Percentiles rank a stretch among this genome's conserved stretches.
phyloP scores from a whole-genome alignment of 805 yeast species.

The Kockiozyma suomiensis region DNA sequence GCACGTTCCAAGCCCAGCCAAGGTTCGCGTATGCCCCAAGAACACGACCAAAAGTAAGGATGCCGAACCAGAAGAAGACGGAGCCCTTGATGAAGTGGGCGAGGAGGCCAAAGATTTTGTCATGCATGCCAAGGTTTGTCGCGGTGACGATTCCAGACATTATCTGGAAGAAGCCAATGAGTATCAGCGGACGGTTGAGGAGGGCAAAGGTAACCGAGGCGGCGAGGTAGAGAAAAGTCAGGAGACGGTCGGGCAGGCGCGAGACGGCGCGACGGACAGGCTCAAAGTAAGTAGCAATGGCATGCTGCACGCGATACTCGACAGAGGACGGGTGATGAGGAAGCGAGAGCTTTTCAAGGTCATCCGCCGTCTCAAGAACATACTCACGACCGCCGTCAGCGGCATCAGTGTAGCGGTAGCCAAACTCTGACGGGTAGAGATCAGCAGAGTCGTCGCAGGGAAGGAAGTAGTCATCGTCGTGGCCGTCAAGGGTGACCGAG shows the following conservation, averaged over 20 bases:
- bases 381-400: constrained; percentile 38
- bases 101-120: constrained; percentile 70
- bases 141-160: constrained; percentile 66
- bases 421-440: constrained; percentile 16
- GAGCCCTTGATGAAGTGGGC: constrained; percentile 98
- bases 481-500: constrained; percentile 23
- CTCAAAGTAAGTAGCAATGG: constrained; percentile 18
- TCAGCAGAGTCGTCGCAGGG: neutral
- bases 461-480: constrained; percentile 5
- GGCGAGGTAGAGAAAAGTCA: constrained; percentile 37
- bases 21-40: constrained; percentile 73
- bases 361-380: constrained; percentile 25
- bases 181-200: constrained; percentile 66
- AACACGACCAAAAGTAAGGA: constrained; percentile 80
- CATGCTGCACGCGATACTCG: constrained; percentile 29
- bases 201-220: constrained; percentile 51
- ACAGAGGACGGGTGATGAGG: constrained; percentile 24
- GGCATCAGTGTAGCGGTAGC: constrained; percentile 40
- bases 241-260: constrained; percentile 34
- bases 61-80: constrained; percentile 75
- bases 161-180: constrained; percentile 60
- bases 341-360: constrained; percentile 21
- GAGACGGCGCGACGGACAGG: constrained; percentile 25
- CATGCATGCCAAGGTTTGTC: constrained; percentile 67
- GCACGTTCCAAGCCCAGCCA: constrained; percentile 90